Percentiles rank a stretch among this genome's conserved stretches.
Evolutionary conservation across 441 rosid species (phyloP).

Genomic region (Erysimum cheiri): DNA sequence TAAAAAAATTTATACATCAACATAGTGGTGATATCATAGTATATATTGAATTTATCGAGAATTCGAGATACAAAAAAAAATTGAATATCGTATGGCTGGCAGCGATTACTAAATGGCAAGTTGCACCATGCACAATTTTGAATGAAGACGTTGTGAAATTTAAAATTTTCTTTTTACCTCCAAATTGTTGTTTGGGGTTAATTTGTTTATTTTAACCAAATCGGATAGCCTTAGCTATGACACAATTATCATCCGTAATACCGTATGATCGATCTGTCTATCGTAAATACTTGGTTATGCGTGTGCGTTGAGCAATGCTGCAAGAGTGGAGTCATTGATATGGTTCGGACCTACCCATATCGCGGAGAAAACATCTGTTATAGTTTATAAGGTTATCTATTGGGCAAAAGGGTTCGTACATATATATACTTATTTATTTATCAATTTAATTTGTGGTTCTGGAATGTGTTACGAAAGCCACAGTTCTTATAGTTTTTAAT

Average conservation of each 20-base stretch:
- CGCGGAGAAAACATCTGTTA: slow-evolving; percentile 1
- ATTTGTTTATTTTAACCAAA: background rate
- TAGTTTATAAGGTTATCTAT: background rate
- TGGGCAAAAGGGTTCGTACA: slow-evolving; percentile 4
- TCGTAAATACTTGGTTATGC: background rate
- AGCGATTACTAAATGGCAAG: background rate
- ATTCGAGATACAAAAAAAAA: background rate
- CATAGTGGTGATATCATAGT: background rate
- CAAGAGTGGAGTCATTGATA: background rate
- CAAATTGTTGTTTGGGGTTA: background rate
- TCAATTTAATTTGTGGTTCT: slow-evolving; percentile 13
- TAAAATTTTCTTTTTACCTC: background rate
- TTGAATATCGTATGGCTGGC: background rate
- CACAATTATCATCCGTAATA: too few species aligned
- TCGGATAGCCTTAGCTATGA: background rate
- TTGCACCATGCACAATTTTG: background rate
- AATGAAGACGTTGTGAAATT: background rate
- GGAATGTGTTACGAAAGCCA: slow-evolving; percentile 16
- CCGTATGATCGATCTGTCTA: background rate
- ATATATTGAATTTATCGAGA: background rate
- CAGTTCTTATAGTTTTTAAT: background rate
- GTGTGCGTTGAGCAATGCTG: slow-evolving; percentile 12
- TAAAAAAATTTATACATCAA: background rate
- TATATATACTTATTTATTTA: background rate
- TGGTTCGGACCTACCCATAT: background rate